A percentile compares a stretch with the other conserved stretches of the same genome.
phyloP scores from a whole-genome alignment of 176 grass and related monocot genomes.

The Aegilops longissima region DNA sequence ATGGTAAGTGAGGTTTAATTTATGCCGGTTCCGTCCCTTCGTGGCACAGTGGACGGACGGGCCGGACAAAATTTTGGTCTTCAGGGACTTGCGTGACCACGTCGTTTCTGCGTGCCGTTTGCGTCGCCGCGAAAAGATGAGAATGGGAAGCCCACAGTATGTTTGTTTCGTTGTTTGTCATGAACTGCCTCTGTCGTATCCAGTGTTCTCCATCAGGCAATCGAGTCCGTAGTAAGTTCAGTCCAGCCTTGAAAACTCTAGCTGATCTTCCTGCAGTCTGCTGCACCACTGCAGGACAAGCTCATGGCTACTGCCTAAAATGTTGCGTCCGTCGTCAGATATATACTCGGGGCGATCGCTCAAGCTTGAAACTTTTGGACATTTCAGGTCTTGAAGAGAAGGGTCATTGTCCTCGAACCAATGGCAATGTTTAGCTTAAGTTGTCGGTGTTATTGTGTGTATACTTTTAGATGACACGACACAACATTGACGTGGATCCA shows the following conservation, averaged over 20 bases:
- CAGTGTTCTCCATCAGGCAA: background rate
- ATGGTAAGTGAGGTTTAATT: background rate
- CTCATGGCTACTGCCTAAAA: background rate
- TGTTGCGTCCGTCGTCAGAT: too few species aligned
- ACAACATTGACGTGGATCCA: slow-evolving; percentile 40
- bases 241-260: background rate
- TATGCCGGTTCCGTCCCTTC: background rate
- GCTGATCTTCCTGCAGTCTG: background rate
- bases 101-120: background rate
- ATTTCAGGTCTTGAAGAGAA: slow-evolving; percentile 21
- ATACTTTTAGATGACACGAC: background rate
- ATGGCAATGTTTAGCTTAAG: background rate
- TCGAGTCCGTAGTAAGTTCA: background rate
- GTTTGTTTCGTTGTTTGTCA: background rate
- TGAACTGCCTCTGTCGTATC: background rate
- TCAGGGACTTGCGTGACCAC: background rate
- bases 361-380: background rate
- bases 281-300: background rate
- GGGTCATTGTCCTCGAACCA: background rate
- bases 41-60: background rate
- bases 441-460: slow-evolving; percentile 25
- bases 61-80: slow-evolving; percentile 32
- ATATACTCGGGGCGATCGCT: too few species aligned
- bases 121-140: slow-evolving; percentile 33
- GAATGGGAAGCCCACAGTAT: background rate